Evolutionary conservation across 2,329 filamentous ascomycete genomes (phyloP).

Genomic region (Cyphellophora attinorum): DNA sequence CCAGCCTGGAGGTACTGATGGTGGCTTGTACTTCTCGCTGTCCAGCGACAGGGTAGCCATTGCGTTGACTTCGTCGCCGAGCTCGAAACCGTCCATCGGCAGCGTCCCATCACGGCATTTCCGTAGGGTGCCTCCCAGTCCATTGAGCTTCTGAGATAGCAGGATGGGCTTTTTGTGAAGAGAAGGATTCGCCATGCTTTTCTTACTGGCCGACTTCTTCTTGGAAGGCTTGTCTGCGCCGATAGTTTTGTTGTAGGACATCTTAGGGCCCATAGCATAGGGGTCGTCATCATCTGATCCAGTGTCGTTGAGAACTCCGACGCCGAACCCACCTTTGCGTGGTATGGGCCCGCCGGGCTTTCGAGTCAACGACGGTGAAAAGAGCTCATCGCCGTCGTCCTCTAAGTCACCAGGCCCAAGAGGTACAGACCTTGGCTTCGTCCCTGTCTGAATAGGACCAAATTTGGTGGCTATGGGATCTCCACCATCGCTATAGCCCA

Average conservation of each 20-base stretch:
- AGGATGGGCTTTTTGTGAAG: slow-evolving; percentile 41
- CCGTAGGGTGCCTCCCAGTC: slow-evolving; percentile 38
- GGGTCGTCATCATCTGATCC: slow-evolving; percentile 93
- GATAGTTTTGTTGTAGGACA: slow-evolving; percentile 74
- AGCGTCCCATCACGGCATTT: slow-evolving; percentile 60
- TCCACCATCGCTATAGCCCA: slow-evolving; percentile 34
- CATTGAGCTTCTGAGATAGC: slow-evolving; percentile 54
- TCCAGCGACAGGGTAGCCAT: slow-evolving; percentile 36
- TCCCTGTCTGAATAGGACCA: not conserved
- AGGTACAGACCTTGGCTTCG: not conserved
- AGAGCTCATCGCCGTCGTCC: slow-evolving; percentile 23
- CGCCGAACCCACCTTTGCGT: slow-evolving; percentile 62
- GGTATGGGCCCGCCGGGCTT: slow-evolving; percentile 25
- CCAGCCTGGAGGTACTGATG: slow-evolving; percentile 52
- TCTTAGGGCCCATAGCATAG: slow-evolving; percentile 82
- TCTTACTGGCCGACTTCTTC: slow-evolving; percentile 48
- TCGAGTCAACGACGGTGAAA: slow-evolving; percentile 20
- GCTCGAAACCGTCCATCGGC: slow-evolving; percentile 66
- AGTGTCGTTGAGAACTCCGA: slow-evolving; percentile 83
- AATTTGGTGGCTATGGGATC: not conserved
- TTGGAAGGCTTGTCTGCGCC: slow-evolving; percentile 75
- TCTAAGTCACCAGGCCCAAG: slow-evolving; percentile 21
- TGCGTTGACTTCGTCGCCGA: slow-evolving; percentile 34
- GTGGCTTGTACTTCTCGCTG: slow-evolving; percentile 35
- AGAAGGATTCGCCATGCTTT: slow-evolving; percentile 13